phyloP scores from a whole-genome alignment of 257 asterid genomes.

The Jasminum sambac region DNA sequence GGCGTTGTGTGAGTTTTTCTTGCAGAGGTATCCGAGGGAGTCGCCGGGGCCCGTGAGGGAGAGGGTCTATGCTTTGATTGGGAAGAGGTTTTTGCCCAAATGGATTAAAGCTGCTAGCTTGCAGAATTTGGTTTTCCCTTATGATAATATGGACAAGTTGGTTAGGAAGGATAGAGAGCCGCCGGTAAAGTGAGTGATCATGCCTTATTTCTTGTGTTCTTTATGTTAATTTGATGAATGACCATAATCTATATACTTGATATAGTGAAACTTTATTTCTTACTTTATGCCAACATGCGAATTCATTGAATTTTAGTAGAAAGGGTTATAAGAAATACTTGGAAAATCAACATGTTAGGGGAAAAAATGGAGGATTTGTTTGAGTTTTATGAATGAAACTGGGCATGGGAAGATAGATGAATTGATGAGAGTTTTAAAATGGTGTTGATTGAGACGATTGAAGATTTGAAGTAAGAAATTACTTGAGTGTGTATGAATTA shows the following conservation, averaged over 20 bases:
- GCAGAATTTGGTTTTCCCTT: conserved; percentile 90
- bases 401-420: neutral
- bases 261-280: neutral
- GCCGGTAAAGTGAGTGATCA: conserved; percentile 74
- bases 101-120: conserved; percentile 84
- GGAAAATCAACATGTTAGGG: neutral
- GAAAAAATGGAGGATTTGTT: neutral
- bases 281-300: neutral
- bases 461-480: neutral
- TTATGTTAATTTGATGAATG: neutral
- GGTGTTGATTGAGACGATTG: neutral
- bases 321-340: neutral
- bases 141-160: conserved; percentile 81
- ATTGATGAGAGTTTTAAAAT: neutral
- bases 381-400: conserved; percentile 7
- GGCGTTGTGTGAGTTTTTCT: conserved; percentile 85
- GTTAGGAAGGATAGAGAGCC: conserved; percentile 76
- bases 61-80: conserved; percentile 84
- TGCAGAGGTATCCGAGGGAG: conserved; percentile 95
- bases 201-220: conserved; percentile 1
- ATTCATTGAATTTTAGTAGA: too few species aligned
- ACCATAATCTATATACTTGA: neutral
- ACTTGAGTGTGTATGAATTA: neutral
- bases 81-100: conserved; percentile 86
- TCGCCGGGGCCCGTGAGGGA: conserved; percentile 99